Percentiles rank a stretch among this genome's conserved stretches.
These are phyloP conservation scores for Didymellaceae sp. DNA, from an alignment of 2,329 filamentous ascomycete genomes.

Conservation along the genomic window DNA sequence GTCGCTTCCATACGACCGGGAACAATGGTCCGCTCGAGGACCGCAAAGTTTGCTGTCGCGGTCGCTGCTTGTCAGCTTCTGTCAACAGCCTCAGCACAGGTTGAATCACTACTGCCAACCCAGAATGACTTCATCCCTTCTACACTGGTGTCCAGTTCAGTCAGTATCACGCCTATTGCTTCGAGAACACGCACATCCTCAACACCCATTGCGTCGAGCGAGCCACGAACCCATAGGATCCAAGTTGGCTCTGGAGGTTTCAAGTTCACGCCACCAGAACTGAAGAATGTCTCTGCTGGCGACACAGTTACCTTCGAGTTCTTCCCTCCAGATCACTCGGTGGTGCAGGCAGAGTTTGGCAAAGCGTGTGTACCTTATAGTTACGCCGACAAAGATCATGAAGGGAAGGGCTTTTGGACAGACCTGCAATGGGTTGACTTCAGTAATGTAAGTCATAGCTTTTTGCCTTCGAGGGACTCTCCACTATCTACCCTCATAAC, in stretches of 20 bases:
- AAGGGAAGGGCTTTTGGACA: slow-evolving; percentile 41
- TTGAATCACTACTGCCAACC: background rate
- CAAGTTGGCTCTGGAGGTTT: slow-evolving; percentile 46
- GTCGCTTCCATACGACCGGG: background rate
- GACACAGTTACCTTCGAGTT: slow-evolving; percentile 50
- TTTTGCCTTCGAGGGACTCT: no score
- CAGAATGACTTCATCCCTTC: no score
- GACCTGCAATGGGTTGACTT: slow-evolving; percentile 30
- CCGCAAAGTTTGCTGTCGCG: slow-evolving; percentile 19
- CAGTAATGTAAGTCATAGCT: slow-evolving; percentile 28
- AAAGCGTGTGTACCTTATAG: slow-evolving; percentile 52
- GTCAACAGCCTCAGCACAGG: slow-evolving; percentile 10
- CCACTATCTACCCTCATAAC: background rate
- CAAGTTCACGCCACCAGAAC: slow-evolving; percentile 46
- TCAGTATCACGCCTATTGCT: no score
- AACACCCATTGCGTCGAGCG: slow-evolving; percentile 25
- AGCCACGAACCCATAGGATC: slow-evolving; percentile 41
- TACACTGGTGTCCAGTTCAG: no score
- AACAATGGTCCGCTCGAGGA: slow-evolving; percentile 19
- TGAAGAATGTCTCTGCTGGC: slow-evolving; percentile 46
- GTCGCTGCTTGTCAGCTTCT: slow-evolving; percentile 19
- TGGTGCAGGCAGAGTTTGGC: slow-evolving; percentile 49
- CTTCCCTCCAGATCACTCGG: slow-evolving; percentile 53
- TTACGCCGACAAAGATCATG: slow-evolving; percentile 34
- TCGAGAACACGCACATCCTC: slow-evolving; percentile 2